Base-by-base conservation (phyloP, 805 yeast genomes). In the Metahyphopichia silvanorum region DNA sequence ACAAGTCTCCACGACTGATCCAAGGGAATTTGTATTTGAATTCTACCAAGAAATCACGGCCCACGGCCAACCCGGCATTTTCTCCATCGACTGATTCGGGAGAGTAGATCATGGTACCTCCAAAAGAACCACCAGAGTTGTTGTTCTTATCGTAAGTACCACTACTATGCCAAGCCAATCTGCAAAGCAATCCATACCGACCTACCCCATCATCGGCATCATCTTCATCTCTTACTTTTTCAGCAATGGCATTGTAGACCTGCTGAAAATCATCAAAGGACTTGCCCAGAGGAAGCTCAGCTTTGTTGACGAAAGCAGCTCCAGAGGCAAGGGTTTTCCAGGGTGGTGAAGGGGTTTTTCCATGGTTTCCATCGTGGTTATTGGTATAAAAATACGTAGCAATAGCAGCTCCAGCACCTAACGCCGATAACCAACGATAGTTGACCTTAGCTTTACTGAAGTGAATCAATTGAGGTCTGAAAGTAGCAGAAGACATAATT, bases 1-100 rank as follows among this genome's bases (percentile, higher is more conserved):
- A 85, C 46, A 86, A 65, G 57, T 86, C 95, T 37, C 94, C 91
- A 54, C 79, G 74, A 4, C 84, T 69, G 16, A 86, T 63, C 88
- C 91, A 82, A 4, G 81, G 78, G 50, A 71, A 79, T 47, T 73
- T 53, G 35, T 66, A 66, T 35, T 74, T 66, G 30, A 86, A 64
- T 28, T 81, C 76, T 35, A 71, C 74, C 40, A 78, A 60, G 49
- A 73, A 76, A 16, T 73, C 68, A 40, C 76, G 65, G 14, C 79
- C 87, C 31, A 71, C 63, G 26, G 68, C 69, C 33, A 83, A 63
- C 14, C 93, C 93, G 23, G 74, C 71, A 47, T 84, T 83, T 31
- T 82, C 57, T 11, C 53, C 59, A 28, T 60, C 72, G 31, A 40
- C 42, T 4, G 49, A 33, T 39, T 54, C 69, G 34, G 61, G 59